A percentile compares a stretch with the other conserved stretches of the same genome.
Evolutionary conservation across 352 stramenopile genomes (phyloP).

Genomic region (Thalassiosira mediterranea): DNA sequence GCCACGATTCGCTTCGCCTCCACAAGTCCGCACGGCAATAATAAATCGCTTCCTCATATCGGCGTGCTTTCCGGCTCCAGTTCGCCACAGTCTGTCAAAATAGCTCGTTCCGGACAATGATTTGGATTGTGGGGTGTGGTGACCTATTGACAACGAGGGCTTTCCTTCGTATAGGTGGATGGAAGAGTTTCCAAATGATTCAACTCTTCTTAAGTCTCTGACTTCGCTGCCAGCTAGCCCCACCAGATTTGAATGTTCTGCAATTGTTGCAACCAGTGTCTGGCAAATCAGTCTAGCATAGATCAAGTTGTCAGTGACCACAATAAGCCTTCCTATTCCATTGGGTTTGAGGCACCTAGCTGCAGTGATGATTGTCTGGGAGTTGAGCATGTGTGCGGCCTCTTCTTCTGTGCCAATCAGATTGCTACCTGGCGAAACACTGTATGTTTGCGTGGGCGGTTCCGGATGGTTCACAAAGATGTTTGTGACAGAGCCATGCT

Average conservation of each 20-base stretch:
- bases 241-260: slow-evolving; percentile 21
- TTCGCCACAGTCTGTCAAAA: slow-evolving; percentile 81
- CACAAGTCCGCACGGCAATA: slow-evolving; percentile 43
- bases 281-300: slow-evolving; percentile 72
- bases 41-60: slow-evolving; percentile 64
- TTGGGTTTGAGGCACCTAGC: slow-evolving; percentile 53
- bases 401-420: slow-evolving; percentile 53
- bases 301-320: slow-evolving; percentile 80
- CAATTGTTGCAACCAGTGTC: slow-evolving; percentile 48
- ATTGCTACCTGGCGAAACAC: no score
- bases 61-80: slow-evolving; percentile 69
- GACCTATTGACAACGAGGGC: slow-evolving; percentile 63
- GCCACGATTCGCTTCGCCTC: not conserved
- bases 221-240: slow-evolving; percentile 19
- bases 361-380: slow-evolving; percentile 53
- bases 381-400: slow-evolving; percentile 79
- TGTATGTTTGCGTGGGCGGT: slow-evolving; percentile 75
- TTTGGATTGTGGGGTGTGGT: slow-evolving; percentile 46
- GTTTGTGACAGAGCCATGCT: slow-evolving; percentile 48
- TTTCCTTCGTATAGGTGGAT: slow-evolving; percentile 41
- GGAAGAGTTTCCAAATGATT: slow-evolving; percentile 22
- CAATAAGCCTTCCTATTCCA: slow-evolving; percentile 54
- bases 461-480: slow-evolving; percentile 83
- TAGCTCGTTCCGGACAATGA: slow-evolving; percentile 60
- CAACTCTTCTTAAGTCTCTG: slow-evolving; percentile 34